Conservation (phyloP, 768 basidiomycete species). For the Pisolithus microcarpus region DNA sequence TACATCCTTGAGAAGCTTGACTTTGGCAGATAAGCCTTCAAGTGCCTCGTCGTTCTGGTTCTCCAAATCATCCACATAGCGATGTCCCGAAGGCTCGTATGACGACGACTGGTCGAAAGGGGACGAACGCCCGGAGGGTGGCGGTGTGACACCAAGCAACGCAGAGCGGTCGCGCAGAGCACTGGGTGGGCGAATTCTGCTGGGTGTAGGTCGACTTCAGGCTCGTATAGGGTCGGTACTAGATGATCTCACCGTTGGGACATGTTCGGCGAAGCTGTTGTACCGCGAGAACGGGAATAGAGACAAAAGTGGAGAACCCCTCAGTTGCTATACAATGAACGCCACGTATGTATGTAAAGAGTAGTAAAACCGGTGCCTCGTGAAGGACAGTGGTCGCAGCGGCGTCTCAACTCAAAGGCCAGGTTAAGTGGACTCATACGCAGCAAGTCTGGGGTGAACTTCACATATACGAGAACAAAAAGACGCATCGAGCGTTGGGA, state of each 20-base stretch:
- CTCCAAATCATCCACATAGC: constrained; percentile 85
- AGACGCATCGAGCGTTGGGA: constrained; percentile 12
- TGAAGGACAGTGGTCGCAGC: too few relatives aligned
- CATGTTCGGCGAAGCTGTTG: constrained; percentile 19
- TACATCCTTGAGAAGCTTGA: constrained; percentile 93
- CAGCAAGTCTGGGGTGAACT: background rate
- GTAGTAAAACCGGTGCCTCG: too few relatives aligned
- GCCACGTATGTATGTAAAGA: too few relatives aligned
- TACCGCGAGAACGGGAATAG: background rate
- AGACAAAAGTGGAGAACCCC: too few relatives aligned
- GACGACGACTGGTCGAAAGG: constrained; percentile 40
- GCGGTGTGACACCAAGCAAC: constrained; percentile 56
- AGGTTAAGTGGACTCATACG: background rate
- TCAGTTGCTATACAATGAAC: too few relatives aligned
- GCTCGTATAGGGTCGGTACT: background rate
- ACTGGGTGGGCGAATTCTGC: constrained; percentile 30
- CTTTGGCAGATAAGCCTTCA: constrained; percentile 76
- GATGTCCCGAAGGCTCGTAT: constrained; percentile 39
- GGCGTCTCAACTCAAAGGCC: too few relatives aligned
- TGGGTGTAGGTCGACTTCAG: constrained; percentile 4
- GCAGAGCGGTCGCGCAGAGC: constrained; percentile 61
- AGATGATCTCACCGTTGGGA: constrained; percentile 33
- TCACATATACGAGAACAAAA: constrained; percentile 17
- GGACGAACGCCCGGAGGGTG: constrained; percentile 71
- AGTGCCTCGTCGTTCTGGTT: constrained; percentile 89